Percentiles rank a stretch among this genome's conserved stretches.
phyloP scores from a whole-genome alignment of 1,284 basidiomycete species.

The Marasmius tenuissimus region DNA sequence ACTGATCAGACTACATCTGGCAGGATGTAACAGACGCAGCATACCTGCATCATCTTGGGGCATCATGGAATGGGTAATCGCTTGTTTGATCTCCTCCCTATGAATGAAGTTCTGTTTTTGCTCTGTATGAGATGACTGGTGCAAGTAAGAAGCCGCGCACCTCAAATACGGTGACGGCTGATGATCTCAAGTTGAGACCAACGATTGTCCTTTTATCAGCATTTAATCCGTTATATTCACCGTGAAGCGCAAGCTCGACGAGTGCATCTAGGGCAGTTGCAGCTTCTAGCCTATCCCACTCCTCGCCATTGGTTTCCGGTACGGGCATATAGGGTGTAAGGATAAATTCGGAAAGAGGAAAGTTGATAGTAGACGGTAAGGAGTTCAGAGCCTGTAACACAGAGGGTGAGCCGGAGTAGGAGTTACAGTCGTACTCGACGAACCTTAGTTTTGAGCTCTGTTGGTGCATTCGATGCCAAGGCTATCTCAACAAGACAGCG shows the following conservation, averaged over 20 bases:
- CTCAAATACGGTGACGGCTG: constrained; percentile 71
- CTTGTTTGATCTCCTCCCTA: constrained; percentile 64
- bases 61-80: constrained; percentile 69
- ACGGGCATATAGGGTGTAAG: constrained; percentile 81
- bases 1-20: constrained; percentile 2
- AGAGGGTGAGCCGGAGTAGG: constrained; percentile 3
- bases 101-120: constrained; percentile 65
- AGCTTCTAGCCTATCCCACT: constrained; percentile 80
- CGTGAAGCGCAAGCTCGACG: constrained; percentile 71
- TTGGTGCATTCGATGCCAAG: constrained; percentile 90
- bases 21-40: constrained; percentile 8
- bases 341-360: constrained; percentile 61
- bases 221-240: constrained; percentile 73
- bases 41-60: constrained; percentile 46
- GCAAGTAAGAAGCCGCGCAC: constrained; percentile 34
- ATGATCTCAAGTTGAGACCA: constrained; percentile 63
- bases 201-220: constrained; percentile 55
- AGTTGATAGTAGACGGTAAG: constrained; percentile 60
- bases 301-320: constrained; percentile 82
- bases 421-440: constrained; percentile 1
- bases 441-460: constrained; percentile 83
- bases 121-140: neutral
- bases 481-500: constrained; percentile 87
- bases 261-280: constrained; percentile 76
- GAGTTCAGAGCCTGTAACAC: constrained; percentile 57